phyloP scores from a whole-genome alignment of 179 eudicot genomes.

The Silene vulgaris region DNA sequence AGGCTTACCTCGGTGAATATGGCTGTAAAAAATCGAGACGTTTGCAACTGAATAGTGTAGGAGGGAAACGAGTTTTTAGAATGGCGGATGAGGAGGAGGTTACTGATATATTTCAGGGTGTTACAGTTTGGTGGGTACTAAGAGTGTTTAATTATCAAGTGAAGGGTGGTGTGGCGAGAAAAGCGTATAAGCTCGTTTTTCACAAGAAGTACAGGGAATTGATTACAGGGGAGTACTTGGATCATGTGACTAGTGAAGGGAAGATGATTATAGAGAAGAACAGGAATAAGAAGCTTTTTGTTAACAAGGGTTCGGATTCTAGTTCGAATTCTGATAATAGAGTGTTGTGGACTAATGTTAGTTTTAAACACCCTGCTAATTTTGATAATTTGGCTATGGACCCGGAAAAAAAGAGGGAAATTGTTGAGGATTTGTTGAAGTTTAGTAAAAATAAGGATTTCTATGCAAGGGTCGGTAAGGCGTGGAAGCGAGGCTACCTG shows the following conservation, averaged over 20 bases:
- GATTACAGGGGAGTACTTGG: slow-evolving; percentile 11
- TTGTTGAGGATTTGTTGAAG: slow-evolving; percentile 35
- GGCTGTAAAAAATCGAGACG: slow-evolving; percentile 5
- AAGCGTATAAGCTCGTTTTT: background rate
- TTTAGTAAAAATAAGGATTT: slow-evolving; percentile 37
- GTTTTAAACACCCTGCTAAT: slow-evolving; percentile 38
- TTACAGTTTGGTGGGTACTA: slow-evolving; percentile 19
- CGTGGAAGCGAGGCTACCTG: slow-evolving; percentile 37
- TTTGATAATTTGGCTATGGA: slow-evolving; percentile 38
- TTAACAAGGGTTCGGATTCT: background rate
- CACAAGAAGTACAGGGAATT: slow-evolving; percentile 12
- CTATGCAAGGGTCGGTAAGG: slow-evolving; percentile 35
- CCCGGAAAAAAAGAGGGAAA: slow-evolving; percentile 34
- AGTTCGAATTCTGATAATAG: background rate
- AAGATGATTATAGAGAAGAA: background rate
- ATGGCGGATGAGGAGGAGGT: slow-evolving; percentile 11
- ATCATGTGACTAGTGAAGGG: slow-evolving; percentile 21
- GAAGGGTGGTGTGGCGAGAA: background rate
- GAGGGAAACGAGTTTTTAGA: background rate
- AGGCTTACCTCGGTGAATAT: slow-evolving; percentile 9
- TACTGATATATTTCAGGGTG: slow-evolving; percentile 16
- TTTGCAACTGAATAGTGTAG: background rate
- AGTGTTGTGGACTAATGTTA: slow-evolving; percentile 25
- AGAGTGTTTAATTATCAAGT: too few relatives aligned
- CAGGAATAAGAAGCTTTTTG: slow-evolving; percentile 5